Evolutionary conservation across 148 eudicot species (phyloP).

Genomic region (Camellia granthamiana): DNA sequence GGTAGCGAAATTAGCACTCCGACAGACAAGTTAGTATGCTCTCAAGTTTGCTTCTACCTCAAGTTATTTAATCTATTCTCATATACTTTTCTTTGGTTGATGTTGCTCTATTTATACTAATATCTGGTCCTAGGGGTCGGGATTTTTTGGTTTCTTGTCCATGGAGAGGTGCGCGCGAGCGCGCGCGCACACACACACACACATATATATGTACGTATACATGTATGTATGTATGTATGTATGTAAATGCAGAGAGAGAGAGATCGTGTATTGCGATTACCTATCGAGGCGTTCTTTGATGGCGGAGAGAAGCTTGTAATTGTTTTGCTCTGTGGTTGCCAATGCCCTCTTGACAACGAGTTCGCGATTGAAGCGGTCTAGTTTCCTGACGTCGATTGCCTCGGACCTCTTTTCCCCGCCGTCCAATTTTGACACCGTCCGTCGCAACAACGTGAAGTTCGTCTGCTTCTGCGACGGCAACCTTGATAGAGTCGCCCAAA

Average conservation of each 20-base stretch:
- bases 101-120: too few relatives aligned
- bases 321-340: conserved; percentile 78
- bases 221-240: not conserved
- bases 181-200: not conserved
- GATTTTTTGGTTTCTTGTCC: not conserved
- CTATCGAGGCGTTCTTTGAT: conserved; percentile 69
- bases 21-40: too few relatives aligned
- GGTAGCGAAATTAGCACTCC: too few relatives aligned
- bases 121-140: too few relatives aligned
- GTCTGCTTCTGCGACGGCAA: conserved; percentile 56
- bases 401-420: conserved; percentile 21
- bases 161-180: not conserved
- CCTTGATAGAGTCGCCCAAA: conserved; percentile 73
- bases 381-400: conserved; percentile 66
- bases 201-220: not conserved
- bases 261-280: conserved; percentile 23
- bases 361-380: conserved; percentile 55
- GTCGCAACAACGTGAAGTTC: conserved; percentile 49
- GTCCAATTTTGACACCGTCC: conserved; percentile 16
- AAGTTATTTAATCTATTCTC: too few relatives aligned
- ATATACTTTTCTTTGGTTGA: too few relatives aligned
- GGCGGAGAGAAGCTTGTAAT: conserved; percentile 64
- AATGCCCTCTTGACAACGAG: conserved; percentile 63
- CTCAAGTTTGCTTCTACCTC: too few relatives aligned
- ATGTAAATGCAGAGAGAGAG: not conserved